Percentiles rank a stretch among this genome's conserved stretches.
Conservation (phyloP, 129 eudicot genomes). For the Lonicera japonica region DNA sequence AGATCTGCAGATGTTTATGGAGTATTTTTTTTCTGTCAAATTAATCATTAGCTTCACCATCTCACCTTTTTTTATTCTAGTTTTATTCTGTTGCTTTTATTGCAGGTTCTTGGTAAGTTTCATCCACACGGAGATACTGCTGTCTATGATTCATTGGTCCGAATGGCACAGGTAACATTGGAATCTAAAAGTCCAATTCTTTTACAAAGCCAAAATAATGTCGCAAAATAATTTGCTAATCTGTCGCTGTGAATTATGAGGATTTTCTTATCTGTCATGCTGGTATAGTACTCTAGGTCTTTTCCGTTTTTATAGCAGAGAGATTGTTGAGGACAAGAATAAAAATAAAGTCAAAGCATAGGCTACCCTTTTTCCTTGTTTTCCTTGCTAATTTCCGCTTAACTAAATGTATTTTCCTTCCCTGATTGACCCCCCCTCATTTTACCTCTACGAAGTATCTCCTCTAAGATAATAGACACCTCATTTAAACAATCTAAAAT, state of each 20-base stretch:
- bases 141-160: slow-evolving; percentile 84
- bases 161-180: slow-evolving; percentile 91
- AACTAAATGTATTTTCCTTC: too few species aligned
- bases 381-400: too few species aligned
- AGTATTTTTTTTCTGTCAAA: slow-evolving; percentile 2
- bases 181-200: neutral
- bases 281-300: too few species aligned
- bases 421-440: too few species aligned
- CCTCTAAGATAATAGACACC: too few species aligned
- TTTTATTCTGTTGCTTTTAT: neutral
- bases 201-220: neutral
- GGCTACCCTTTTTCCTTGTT: too few species aligned
- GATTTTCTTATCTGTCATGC: neutral
- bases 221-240: neutral
- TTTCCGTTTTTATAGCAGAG: too few species aligned
- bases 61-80: slow-evolving; percentile 1
- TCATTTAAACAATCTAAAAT: too few species aligned
- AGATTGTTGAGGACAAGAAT: too few species aligned
- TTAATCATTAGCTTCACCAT: neutral
- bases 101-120: slow-evolving; percentile 90
- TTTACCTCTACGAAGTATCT: too few species aligned
- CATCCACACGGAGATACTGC: slow-evolving; percentile 97
- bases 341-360: too few species aligned
- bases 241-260: neutral
- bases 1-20: neutral